phyloP scores from a whole-genome alignment of 2,329 filamentous ascomycete genomes.

The Paecilomyces formosus region DNA sequence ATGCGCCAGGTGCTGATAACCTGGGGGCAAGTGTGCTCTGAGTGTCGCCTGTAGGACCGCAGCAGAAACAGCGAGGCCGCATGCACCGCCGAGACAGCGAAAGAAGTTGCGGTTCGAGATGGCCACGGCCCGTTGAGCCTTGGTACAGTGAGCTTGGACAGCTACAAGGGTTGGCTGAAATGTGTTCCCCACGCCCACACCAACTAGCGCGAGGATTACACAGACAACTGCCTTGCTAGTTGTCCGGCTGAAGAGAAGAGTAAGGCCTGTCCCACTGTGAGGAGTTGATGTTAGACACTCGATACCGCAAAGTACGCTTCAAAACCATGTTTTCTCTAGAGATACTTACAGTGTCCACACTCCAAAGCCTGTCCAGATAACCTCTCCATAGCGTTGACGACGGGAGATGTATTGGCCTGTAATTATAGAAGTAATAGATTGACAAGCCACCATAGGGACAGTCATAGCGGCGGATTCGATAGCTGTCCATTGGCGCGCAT shows the following conservation, averaged over 20 bases:
- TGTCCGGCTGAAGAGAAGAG: constrained; percentile 40
- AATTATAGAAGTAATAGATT: constrained; percentile 30
- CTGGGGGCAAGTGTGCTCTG: constrained; percentile 30
- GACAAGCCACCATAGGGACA: constrained; percentile 43
- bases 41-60: constrained; percentile 40
- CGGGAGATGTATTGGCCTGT: constrained; percentile 54
- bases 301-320: neutral
- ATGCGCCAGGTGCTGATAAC: constrained; percentile 30
- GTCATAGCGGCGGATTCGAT: constrained; percentile 46
- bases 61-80: constrained; percentile 51
- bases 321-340: no score
- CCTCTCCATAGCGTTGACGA: constrained; percentile 50
- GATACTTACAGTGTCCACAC: constrained; percentile 39
- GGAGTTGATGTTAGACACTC: neutral
- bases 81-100: constrained; percentile 51
- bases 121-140: constrained; percentile 53
- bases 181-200: constrained; percentile 47
- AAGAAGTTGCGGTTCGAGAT: constrained; percentile 59
- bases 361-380: constrained; percentile 45
- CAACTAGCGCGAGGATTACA: constrained; percentile 44
- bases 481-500: constrained; percentile 41
- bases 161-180: constrained; percentile 51
- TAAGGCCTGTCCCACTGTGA: constrained; percentile 43
- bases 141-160: constrained; percentile 50
- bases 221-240: constrained; percentile 44